A percentile compares a stretch with the other conserved stretches of the same genome.
These are phyloP conservation scores for Aurinia saxatilis DNA, from an alignment of 345 rosid genomes.

Conservation along the genomic window DNA sequence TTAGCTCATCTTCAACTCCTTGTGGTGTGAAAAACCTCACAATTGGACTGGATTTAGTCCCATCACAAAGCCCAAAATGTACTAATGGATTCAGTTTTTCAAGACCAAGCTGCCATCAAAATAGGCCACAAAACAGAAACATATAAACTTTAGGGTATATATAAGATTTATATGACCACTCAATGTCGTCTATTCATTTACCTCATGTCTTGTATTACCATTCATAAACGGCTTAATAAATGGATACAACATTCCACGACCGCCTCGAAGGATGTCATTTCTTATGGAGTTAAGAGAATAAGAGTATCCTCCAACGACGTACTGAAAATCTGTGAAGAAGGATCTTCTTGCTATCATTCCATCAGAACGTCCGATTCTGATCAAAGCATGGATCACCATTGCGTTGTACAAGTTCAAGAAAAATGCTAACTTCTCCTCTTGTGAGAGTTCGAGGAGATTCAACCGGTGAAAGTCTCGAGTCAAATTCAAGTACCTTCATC, in stretches of 20 bases:
- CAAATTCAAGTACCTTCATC: conserved; percentile 58
- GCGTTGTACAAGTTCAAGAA: conserved; percentile 85
- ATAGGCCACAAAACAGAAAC: not conserved
- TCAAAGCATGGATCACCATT: conserved; percentile 84
- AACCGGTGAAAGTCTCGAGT: conserved; percentile 70
- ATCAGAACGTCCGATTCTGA: conserved; percentile 56
- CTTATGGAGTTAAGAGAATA: conserved; percentile 53
- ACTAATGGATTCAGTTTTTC: conserved; percentile 60
- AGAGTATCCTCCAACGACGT: conserved; percentile 67
- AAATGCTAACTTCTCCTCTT: conserved; percentile 61
- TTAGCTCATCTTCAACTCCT: conserved; percentile 62
- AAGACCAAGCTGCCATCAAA: conserved; percentile 41
- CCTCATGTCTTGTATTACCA: conserved; percentile 56
- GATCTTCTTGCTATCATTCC: conserved; percentile 67
- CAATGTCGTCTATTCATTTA: conserved; percentile 7
- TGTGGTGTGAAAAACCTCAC: conserved; percentile 71
- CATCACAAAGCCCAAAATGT: conserved; percentile 82
- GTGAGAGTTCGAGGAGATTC: conserved; percentile 41
- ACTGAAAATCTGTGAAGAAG: conserved; percentile 60
- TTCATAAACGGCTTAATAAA: conserved; percentile 47
- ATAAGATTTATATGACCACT: too few species aligned
- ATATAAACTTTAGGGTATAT: too few species aligned
- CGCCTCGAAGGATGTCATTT: conserved; percentile 68
- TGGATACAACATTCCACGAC: conserved; percentile 50
- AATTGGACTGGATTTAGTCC: conserved; percentile 70